Base-by-base conservation (phyloP, 352 stramenopile genomes). In the Lagenidium giganteum region DNA sequence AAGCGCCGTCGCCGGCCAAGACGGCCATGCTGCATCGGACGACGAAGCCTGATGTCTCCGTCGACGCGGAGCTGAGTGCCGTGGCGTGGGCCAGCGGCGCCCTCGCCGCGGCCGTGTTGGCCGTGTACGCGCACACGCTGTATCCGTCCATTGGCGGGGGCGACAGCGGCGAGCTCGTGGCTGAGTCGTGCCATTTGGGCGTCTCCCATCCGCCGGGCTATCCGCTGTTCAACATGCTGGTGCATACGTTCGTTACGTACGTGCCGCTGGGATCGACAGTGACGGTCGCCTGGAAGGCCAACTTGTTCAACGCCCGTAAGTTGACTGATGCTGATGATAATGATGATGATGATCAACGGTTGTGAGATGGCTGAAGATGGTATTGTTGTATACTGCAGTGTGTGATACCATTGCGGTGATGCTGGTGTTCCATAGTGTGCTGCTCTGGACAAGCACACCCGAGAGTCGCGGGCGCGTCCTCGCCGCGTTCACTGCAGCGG, bases 181-280 rank as follows among this genome's bases (percentile, higher is more conserved):
- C 90, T 22, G 93, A 98, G 59, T 87, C 85, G 24, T 98, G 93
- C 36, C 54, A 79, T 14, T 67, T 97, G 3, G 93, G 93, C 4
- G 82, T 93, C 17, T 80, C 87, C 7, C 93, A 98, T 50, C 91
- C 91, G 8, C 91, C 91, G 2, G 92, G 92, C 1, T 98, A 98
- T 54, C 92, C 93, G 21, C 59, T 97, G 8, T 96, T 94, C 47
- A 96, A 81, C 20, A 56, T 97, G 50, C 35, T 95, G 9, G 74
- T 92, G 21, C 72, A 95, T 41, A 7, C 75, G 4, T 67, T 86
- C 23, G 78, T 68, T 29, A 36, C 26, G 9, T 53, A 42, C 22
- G 47, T 77, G 35, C 54, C 53, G 17, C 64, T 60, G 30, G 58
- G 26, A 7, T 32, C 17, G 6, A 43, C 64, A 17, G 64, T 63